Conservation (phyloP, 2,329 filamentous ascomycete genomes). For the Metarhizium sp. region DNA sequence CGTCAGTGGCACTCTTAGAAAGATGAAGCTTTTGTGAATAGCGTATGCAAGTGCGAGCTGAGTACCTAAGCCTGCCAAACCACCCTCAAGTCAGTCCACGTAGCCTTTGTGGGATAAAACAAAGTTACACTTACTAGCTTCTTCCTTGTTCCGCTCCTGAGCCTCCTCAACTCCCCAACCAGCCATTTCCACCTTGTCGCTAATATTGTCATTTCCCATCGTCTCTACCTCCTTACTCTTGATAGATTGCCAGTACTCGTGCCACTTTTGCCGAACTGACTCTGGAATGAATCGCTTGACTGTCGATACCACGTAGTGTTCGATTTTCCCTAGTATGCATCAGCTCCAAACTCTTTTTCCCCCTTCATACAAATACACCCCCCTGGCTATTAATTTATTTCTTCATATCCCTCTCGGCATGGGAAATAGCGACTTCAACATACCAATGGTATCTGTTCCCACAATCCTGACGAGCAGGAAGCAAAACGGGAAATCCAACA, state of each 20-base stretch:
- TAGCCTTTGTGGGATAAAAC: background rate
- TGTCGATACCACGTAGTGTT: constrained; percentile 56
- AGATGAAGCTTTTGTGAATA: constrained; percentile 96
- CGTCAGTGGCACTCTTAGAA: constrained; percentile 85
- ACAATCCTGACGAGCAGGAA: constrained; percentile 77
- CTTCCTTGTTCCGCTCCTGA: constrained; percentile 48
- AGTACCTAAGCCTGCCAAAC: constrained; percentile 53
- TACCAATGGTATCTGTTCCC: constrained; percentile 78
- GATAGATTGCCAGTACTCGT: constrained; percentile 37
- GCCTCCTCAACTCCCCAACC: constrained; percentile 56
- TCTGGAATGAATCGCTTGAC: constrained; percentile 52
- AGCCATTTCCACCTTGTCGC: constrained; percentile 39
- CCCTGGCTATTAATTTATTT: background rate
- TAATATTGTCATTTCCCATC: constrained; percentile 32
- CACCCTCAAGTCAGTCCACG: constrained; percentile 11
- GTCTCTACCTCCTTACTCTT: constrained; percentile 35
- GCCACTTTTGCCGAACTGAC: constrained; percentile 43
- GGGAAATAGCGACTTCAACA: constrained; percentile 13
- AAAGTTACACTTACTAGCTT: constrained; percentile 58
- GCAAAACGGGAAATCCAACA: constrained; percentile 89
- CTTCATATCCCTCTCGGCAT: background rate
- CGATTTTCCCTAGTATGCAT: constrained; percentile 39
- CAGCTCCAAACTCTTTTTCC: background rate
- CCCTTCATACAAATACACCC: background rate
- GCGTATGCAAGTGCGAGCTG: constrained; percentile 91